Base-by-base conservation (phyloP, 352 stramenopile species). In the Globisporangium lucens region DNA sequence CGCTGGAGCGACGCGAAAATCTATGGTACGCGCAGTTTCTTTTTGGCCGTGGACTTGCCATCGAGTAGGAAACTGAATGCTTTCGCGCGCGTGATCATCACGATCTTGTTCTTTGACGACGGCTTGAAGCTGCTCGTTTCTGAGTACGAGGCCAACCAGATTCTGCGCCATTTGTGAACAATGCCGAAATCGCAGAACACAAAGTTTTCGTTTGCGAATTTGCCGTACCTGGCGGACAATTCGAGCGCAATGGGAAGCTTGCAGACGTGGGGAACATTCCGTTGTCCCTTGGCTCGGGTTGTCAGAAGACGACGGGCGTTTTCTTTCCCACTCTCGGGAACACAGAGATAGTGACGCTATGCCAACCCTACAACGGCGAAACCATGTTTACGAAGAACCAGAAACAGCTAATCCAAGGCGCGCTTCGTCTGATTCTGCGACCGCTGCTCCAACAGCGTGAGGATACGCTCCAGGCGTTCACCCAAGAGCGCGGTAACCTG, bases 21-120 rank as follows among this genome's bases (percentile, higher is more conserved):
- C 1, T 85, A 71, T 24, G 76, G 74, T 17, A 85, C 79, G 1
- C 38, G 49, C 4, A 89, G 89, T 64, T 87, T 89, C 59, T 87
- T 79, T n/a, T 47, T 46, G 36, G 78, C 74, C 0, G 65, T 76
- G 0, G 46, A 33, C 12, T 17, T 60, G 4, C 52, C 49, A 15
- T 43, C 24, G 20, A 27, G 35, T 9, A 20, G 55, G 15, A 9
- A 33, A 7, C 8, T 76, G 67, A 73, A 74, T 24, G 64, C 70
- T 3, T 78, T 75, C 29, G 3, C 71, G 8, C 79, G 80, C 12
- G 43, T 81, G 38, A 69, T 78, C 56, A 75, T 88, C 49, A 63
- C 68, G 10, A 36, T 84, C 4, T 57, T 89, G 17, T 29, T 82
- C 2, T 87, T 88, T 53, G 17, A 59, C 4, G 83, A 88, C 57